Base-by-base conservation (phyloP, 257 asterid genomes). In the Nicotiana noctiflora region DNA sequence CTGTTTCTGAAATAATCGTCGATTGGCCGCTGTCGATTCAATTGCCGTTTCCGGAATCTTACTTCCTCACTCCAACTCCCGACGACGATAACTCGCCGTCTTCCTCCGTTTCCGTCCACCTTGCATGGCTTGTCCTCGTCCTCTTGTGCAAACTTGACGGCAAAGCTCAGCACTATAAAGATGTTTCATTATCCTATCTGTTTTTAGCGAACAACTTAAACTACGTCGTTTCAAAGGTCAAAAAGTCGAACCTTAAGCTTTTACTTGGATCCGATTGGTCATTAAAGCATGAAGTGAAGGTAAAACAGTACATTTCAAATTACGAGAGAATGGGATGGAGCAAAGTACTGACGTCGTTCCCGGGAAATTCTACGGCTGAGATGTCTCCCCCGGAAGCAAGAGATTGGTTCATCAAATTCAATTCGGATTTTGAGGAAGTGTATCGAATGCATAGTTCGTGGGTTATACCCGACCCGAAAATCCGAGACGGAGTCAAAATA, bases 141-240 rank as follows among this genome's bases (percentile, higher is more conserved):
- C 93, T 94, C 77, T 89, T 93, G 8, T 94, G 98, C 44, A 94
- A 94, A 83, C 91, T 94, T 72, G 97, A 94, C 81, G 92, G 88
- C 2, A 92, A 94, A 80, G 98, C 98, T 18, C 89, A 79, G 75
- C 59, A 56, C 49, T 92, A 88, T 84, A 82, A 87, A 65, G 93
- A 94, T 88, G 94, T 90, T 86, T 88, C 98, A 18, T 82, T 88
- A 60, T 88, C 94, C 2, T 94, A 94, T 84, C 15, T 94, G 67
- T 92, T 94, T 87, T 31, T 94, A 2, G 97, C 98, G 0, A 92
- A 94, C 87, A 94, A 94, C 86, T 21, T 92, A 31, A 90, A 93
- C 92, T 93, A 93, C 88, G 88, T 93, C 82, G 94, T 92, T 82
- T 82, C 91, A 9, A 93, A 93, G 85, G 89, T 91, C 68, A 87